These are phyloP conservation scores for Datura wrightii DNA, from an alignment of 257 asterid species.

Conservation along the genomic window DNA sequence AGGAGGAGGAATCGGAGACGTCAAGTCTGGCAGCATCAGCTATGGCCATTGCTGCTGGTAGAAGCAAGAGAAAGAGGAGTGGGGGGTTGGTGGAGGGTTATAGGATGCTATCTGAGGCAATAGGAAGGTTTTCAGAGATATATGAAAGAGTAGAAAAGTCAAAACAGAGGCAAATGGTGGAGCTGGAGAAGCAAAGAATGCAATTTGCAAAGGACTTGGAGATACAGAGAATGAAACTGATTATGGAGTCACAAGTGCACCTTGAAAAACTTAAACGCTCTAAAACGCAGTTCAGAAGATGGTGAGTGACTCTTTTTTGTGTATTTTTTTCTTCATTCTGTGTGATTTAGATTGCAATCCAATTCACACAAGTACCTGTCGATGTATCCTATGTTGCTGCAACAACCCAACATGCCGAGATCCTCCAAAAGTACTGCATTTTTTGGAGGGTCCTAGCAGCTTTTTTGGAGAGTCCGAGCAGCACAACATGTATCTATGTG, in stretches of 20 bases:
- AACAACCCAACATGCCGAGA: neutral
- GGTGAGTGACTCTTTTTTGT: conserved; percentile 46
- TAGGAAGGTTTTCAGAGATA: conserved; percentile 61
- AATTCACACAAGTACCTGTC: neutral
- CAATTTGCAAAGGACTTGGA: conserved; percentile 87
- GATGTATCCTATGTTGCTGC: neutral
- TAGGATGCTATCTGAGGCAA: conserved; percentile 67
- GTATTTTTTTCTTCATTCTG: neutral
- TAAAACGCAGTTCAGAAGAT: conserved; percentile 48
- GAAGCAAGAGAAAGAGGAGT: conserved; percentile 48
- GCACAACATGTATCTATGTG: neutral
- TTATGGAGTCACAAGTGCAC: conserved; percentile 77
- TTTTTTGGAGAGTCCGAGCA: neutral
- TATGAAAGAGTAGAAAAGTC: conserved; percentile 84
- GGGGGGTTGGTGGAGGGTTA: conserved; percentile 53
- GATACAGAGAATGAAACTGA: conserved; percentile 79
- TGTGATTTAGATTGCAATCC: conserved; percentile 15
- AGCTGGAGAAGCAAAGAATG: conserved; percentile 90
- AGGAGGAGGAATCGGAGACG: conserved; percentile 46
- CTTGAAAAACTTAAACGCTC: conserved; percentile 68
- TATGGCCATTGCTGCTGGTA: conserved; percentile 30
- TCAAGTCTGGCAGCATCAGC: conserved; percentile 36
- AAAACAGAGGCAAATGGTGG: conserved; percentile 87
- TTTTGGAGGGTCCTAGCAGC: neutral
- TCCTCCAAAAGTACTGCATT: neutral